Percentiles rank a stretch among this genome's conserved stretches.
These are phyloP conservation scores for Annulohypoxylon bovei DNA, from an alignment of 495 filamentous ascomycete genomes.

Conservation along the genomic window DNA sequence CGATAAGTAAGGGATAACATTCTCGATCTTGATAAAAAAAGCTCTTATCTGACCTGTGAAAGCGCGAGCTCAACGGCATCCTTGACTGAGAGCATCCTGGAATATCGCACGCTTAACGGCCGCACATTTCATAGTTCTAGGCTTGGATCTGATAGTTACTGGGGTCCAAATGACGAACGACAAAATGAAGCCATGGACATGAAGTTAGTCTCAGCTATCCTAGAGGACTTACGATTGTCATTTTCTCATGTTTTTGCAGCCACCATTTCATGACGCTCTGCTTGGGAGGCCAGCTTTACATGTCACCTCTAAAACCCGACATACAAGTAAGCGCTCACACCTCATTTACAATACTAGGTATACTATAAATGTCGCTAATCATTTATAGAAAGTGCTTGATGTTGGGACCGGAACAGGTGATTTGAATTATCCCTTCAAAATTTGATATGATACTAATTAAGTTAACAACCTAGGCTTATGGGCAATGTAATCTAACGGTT, in stretches of 20 bases:
- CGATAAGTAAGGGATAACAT: constrained; percentile 42
- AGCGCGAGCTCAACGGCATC: constrained; percentile 55
- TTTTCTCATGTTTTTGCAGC: constrained; percentile 27
- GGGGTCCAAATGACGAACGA: constrained; percentile 54
- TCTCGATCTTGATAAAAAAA: not conserved
- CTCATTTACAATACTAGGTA: not conserved
- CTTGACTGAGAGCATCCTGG: constrained; percentile 54
- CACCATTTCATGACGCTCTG: constrained; percentile 54
- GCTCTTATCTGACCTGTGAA: not conserved
- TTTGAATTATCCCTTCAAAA: not conserved
- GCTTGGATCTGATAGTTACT: constrained; percentile 26
- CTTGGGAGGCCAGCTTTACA: constrained; percentile 65
- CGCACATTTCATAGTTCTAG: constrained; percentile 52
- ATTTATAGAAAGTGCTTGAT: constrained; percentile 69
- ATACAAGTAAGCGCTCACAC: constrained; percentile 16
- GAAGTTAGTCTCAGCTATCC: constrained; percentile 36
- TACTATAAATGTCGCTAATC: not conserved
- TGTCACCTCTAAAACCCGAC: constrained; percentile 66
- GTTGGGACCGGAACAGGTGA: constrained; percentile 70
- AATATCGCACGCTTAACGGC: constrained; percentile 56
- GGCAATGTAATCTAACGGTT: constrained; percentile 30
- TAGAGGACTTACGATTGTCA: not conserved
- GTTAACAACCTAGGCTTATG: constrained; percentile 31
- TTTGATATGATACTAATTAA: not conserved
- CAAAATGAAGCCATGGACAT: constrained; percentile 55